Evolutionary conservation across 2,329 filamentous ascomycete species (phyloP).

Genomic region (Aureobasidium sp.): DNA sequence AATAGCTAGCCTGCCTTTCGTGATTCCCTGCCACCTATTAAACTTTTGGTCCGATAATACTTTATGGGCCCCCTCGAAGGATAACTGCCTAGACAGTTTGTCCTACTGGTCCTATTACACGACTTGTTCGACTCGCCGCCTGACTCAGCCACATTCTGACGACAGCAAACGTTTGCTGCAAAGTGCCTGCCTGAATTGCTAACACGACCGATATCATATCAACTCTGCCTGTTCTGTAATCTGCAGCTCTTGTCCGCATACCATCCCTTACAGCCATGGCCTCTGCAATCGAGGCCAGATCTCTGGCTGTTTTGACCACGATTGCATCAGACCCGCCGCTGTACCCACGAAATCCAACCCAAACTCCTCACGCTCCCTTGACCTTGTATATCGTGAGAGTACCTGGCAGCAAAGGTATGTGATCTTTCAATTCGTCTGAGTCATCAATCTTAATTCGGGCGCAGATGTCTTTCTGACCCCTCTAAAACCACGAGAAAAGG

Average conservation of each 20-base stretch:
- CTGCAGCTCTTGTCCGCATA: background rate
- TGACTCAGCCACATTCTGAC: conserved; percentile 18
- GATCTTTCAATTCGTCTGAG: background rate
- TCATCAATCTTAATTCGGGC: conserved; percentile 18
- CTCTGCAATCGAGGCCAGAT: conserved; percentile 64
- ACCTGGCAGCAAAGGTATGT: conserved; percentile 74
- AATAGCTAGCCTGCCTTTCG: background rate
- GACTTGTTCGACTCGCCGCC: background rate
- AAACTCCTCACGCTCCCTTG: conserved; percentile 61
- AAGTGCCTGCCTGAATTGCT: conserved; percentile 3
- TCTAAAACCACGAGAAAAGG: conserved; percentile 79
- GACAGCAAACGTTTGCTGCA: conserved; percentile 6
- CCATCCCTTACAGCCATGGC: conserved; percentile 15
- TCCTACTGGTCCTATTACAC: background rate
- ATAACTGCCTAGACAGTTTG: background rate
- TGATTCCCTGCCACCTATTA: background rate
- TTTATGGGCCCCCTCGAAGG: background rate
- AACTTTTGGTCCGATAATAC: background rate
- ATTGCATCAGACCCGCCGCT: conserved; percentile 81
- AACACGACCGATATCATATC: background rate
- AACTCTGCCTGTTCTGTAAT: background rate
- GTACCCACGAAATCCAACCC: conserved; percentile 71
- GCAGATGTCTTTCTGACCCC: conserved; percentile 87
- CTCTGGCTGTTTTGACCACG: conserved; percentile 68
- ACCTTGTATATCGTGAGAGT: conserved; percentile 89